Base-by-base conservation (phyloP, 1,284 basidiomycete genomes). In the Ceratobasidium sp. region DNA sequence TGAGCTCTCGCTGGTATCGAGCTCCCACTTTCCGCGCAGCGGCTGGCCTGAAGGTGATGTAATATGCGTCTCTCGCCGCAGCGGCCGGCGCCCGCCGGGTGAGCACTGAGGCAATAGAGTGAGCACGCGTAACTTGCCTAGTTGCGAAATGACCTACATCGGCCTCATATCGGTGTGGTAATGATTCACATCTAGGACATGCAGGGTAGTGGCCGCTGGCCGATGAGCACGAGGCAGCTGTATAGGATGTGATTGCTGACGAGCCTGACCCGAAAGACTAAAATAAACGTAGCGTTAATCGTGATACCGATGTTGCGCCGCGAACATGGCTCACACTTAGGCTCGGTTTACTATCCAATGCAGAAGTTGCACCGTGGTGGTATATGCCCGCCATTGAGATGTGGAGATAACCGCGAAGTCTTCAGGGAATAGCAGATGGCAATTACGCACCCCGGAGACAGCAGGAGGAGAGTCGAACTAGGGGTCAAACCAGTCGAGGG, bases 261-360 rank as follows among this genome's bases (percentile, higher is more conserved):
- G 60, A 66, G n/a, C 50, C 60, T 44, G 60, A 66, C 27, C 41
- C 53, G 23, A 52, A 66, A 27, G 60, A 66, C 60, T 66, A 52
- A 42, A 50, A 50, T 50, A 21, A 44, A 54, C 25, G 30, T 27
- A 39, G 36, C 21, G 60, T 66, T 66, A 66, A 50, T 42, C 27
- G 16, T 66, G 27, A 44, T 16, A 30, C 21, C 21, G 60, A 19
- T 36, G 23, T 50, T 21, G 47, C 3, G 14, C 9, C 29, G 14
- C 29, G 29, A 54, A 33, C 21, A 39, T 27, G 60, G 30, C 60
- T 54, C 50, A 66, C 60, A 29, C 36, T 54, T 36, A 66, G 30
- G 27, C 60, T 66, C 27, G 60, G 60, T 41, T 66, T 39, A 50
- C 60, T 66, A 33, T 54, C 60, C 33, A 50, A 66, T 44, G 60